Conservation (phyloP, 306 rosid species). For the Vigna unguiculata region DNA sequence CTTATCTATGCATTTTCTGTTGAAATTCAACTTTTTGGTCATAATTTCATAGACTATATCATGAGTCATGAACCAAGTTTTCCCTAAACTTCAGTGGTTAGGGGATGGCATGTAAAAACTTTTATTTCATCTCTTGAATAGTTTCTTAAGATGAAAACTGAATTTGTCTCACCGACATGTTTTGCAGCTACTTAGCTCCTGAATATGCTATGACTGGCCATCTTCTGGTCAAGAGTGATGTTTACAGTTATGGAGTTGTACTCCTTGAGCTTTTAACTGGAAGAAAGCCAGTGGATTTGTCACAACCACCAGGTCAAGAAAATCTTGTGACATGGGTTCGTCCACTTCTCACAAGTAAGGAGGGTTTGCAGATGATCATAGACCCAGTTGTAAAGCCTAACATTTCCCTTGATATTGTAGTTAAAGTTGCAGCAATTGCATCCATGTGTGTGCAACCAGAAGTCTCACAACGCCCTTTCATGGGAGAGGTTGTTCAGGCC, state of each 20-base stretch:
- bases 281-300: constrained; percentile 92
- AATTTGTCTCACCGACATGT: constrained; percentile 30
- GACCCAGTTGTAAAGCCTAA: constrained; percentile 68
- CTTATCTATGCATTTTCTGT: constrained; percentile 11
- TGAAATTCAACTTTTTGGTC: neutral
- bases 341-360: constrained; percentile 84
- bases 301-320: constrained; percentile 96
- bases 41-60: neutral
- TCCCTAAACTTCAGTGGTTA: neutral
- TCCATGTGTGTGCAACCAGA: constrained; percentile 99
- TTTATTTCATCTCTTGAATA: constrained; percentile 10
- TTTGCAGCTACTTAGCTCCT: constrained; percentile 91
- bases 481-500: constrained; percentile 99
- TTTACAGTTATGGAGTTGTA: constrained; percentile 97
- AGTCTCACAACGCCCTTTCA: constrained; percentile 92
- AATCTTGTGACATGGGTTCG: constrained; percentile 91
- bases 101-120: neutral
- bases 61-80: constrained; percentile 20
- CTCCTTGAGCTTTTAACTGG: constrained; percentile 95
- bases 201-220: constrained; percentile 99
- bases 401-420: constrained; percentile 59
- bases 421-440: constrained; percentile 96
- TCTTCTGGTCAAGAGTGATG: constrained; percentile 96
- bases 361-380: constrained; percentile 71
- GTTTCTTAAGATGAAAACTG: constrained; percentile 31